phyloP scores from a whole-genome alignment of 78 protist genomes.

The Dictyostelium capitatum region DNA sequence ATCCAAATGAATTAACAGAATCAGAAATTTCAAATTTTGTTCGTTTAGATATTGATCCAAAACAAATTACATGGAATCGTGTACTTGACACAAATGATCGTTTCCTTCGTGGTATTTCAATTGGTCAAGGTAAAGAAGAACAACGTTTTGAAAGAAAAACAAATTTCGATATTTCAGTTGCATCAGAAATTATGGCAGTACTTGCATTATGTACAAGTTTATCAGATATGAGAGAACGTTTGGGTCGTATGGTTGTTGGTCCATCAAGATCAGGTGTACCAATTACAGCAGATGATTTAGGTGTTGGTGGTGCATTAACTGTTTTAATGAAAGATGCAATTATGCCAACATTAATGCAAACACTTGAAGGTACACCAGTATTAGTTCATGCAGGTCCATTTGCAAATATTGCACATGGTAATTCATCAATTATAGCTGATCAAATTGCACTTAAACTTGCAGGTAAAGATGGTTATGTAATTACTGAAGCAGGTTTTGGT shows the following conservation, averaged over 20 bases:
- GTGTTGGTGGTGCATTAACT: slow-evolving; percentile 97
- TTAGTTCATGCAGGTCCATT: slow-evolving; percentile 99
- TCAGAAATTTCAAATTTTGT: slow-evolving; percentile 89
- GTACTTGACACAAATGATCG: slow-evolving; percentile 96
- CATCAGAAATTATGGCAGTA: slow-evolving; percentile 99
- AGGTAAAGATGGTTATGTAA: slow-evolving; percentile 95
- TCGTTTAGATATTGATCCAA: slow-evolving; percentile 96
- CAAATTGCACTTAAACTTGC: slow-evolving; percentile 96
- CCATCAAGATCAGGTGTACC: slow-evolving; percentile 85
- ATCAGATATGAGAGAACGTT: slow-evolving; percentile 91
- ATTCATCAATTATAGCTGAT: slow-evolving; percentile 96
- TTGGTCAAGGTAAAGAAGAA: slow-evolving; percentile 96
- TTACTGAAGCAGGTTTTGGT: slow-evolving; percentile 98
- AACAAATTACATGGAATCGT: slow-evolving; percentile 97
- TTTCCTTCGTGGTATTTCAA: slow-evolving; percentile 93
- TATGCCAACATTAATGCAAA: slow-evolving; percentile 98
- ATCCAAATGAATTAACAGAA: slow-evolving; percentile 90
- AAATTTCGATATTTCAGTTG: slow-evolving; percentile 97
- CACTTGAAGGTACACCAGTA: slow-evolving; percentile 94
- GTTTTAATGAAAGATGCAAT: slow-evolving; percentile 96
- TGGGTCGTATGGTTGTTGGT: slow-evolving; percentile 90
- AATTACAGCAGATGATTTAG: slow-evolving; percentile 97
- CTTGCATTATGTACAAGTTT: slow-evolving; percentile 91
- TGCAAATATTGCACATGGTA: slow-evolving; percentile 99
- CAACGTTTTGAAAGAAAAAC: slow-evolving; percentile 89